phyloP scores from a whole-genome alignment of 2,329 filamentous ascomycete genomes.

The Neonectria coccinea region DNA sequence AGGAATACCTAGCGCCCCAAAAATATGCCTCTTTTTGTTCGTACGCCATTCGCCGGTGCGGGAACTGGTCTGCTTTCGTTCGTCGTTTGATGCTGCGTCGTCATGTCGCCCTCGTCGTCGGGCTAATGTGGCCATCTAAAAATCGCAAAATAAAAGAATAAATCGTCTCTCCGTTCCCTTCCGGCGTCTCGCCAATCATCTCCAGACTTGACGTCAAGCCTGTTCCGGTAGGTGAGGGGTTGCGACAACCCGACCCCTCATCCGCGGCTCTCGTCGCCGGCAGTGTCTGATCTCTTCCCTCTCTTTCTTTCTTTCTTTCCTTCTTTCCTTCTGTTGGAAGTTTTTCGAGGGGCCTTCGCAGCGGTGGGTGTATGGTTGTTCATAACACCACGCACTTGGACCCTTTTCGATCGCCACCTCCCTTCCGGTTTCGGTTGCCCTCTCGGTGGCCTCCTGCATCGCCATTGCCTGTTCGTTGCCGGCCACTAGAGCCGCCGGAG shows the following conservation, averaged over 20 bases:
- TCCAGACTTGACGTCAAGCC: constrained; percentile 37
- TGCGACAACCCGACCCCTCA: constrained; percentile 34
- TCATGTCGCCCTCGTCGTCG: constrained; percentile 46
- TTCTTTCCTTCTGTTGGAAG: constrained; percentile 34
- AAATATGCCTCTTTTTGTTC: constrained; percentile 53
- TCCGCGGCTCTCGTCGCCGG: constrained; percentile 34
- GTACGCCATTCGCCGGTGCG: constrained; percentile 56
- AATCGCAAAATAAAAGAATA: constrained; percentile 43
- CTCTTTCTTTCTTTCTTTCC: constrained; percentile 24
- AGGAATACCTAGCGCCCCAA: constrained; percentile 53
- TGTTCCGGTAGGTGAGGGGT: constrained; percentile 39
- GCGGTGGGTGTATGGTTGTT: constrained; percentile 35
- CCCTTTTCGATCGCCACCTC: constrained; percentile 51
- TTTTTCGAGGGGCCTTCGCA: constrained; percentile 3
- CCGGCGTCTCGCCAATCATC: constrained; percentile 41
- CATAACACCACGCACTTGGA: constrained; percentile 56
- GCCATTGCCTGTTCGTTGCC: constrained; percentile 55
- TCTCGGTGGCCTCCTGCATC: constrained; percentile 50
- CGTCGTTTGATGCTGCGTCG: constrained; percentile 51
- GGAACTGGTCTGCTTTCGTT: constrained; percentile 49
- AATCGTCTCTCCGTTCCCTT: constrained; percentile 41
- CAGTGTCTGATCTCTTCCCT: constrained; percentile 17
- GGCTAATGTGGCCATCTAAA: constrained; percentile 43
- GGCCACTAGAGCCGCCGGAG: constrained; percentile 49
- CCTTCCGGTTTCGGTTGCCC: constrained; percentile 50